Evolutionary conservation across 805 yeast species (phyloP), one percentile per base, ranked within the genome.

Genomic region (Yarrowia hollandica): DNA sequence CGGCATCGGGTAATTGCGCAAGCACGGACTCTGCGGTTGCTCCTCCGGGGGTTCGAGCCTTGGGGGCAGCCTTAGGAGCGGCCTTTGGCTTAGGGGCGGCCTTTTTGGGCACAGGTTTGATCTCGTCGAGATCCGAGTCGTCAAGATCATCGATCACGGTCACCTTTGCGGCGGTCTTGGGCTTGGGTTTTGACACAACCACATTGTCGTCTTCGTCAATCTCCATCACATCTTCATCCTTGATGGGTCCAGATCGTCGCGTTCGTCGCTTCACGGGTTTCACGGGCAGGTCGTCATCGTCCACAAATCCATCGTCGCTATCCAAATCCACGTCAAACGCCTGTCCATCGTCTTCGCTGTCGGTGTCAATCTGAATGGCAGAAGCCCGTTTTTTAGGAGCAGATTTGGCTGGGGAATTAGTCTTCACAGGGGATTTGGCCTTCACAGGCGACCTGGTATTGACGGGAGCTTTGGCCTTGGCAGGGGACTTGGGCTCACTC

Each of bases 1-100:
- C 85, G 0, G 94, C 91, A 65, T 90, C 90, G 1, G 91, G 87
- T 41, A 91, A 86, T 7, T 76, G 74, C 6, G 79, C 76, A 25
- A 90, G 73, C 2, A 88, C 72, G 2, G 82, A 84, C 23, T 76
- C 79, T 0, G 86, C 88, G 11, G 79, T 68, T 5, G 63, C 63
- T 19, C 64, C 60, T 7, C 61, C 54, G 16, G 62, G 3, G 38
- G 50, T 6, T 12, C 41, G 11, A 14, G 44, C 26, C 34, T 38
- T 33, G 12, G 63, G 26, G 15, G 63, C 52, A 16, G 48, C 50
- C 21, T 48, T 59, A 11, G 46, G 61, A 8, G 60, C 60, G 10
- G 55, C 39, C 18, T 26, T 60, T 12, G 26, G 44, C 28, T 41
- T 38, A 8, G 33, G 61, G 25, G 26, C 39, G 16, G 48, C 48